These are phyloP conservation scores for Calonectria crousiana DNA, from an alignment of 2,329 filamentous ascomycete genomes.

Conservation along the genomic window DNA sequence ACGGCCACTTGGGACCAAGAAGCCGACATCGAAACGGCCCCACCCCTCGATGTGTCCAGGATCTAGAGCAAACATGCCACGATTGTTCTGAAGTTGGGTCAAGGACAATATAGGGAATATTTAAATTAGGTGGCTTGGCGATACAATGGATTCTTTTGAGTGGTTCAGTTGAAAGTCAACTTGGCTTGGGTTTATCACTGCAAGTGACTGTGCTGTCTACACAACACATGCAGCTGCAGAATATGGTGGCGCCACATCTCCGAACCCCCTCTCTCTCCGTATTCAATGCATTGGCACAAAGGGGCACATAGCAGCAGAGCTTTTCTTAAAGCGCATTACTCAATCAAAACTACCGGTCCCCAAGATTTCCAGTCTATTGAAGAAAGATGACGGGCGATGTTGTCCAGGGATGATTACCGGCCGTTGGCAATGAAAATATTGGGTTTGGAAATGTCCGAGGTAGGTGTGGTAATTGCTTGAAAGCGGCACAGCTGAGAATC, in stretches of 20 bases:
- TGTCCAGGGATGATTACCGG: rapidly evolving
- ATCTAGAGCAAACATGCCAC: neutral
- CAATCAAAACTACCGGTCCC: neutral
- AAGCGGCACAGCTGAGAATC: neutral
- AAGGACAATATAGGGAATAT: neutral
- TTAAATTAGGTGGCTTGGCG: neutral
- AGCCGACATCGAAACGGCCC: neutral
- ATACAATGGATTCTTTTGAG: neutral
- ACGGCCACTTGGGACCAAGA: neutral
- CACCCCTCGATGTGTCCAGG: neutral
- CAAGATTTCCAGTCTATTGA: neutral
- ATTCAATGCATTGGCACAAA: neutral
- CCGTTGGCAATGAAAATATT: neutral
- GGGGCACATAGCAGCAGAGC: neutral
- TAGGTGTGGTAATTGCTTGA: neutral
- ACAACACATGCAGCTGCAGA: neutral
- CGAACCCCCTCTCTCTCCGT: neutral
- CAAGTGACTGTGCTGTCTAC: neutral
- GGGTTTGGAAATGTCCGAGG: neutral
- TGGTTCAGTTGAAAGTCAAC: neutral
- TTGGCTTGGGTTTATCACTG: neutral
- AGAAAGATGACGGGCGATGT: neutral
- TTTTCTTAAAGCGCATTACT: neutral
- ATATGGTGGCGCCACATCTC: neutral
- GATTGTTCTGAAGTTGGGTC: neutral